Conservation (phyloP, 228 moss, liverwort and hornwort species). For the Sphagnum fallax region DNA sequence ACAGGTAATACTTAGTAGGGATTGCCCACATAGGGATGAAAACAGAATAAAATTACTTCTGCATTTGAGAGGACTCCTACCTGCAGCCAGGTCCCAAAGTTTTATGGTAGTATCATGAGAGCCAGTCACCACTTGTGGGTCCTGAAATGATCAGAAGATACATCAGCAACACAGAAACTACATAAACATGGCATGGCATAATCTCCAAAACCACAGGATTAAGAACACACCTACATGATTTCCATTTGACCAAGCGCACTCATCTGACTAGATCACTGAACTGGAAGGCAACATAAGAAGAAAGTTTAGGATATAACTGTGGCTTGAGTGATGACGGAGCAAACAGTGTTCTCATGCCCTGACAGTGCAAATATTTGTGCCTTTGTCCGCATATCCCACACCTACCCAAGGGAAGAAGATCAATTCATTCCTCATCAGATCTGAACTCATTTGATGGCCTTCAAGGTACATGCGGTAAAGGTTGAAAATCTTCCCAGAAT, state of each 20-base stretch:
- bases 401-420: slow-evolving; percentile 36
- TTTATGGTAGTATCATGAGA: slow-evolving; percentile 99
- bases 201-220: no score
- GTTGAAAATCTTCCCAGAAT: background rate
- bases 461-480: background rate
- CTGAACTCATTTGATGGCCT: no score
- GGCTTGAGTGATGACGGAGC: slow-evolving; percentile 96
- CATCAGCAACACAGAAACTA: background rate
- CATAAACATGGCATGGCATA: background rate
- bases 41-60: no score
- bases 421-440: background rate
- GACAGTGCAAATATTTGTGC: slow-evolving; percentile 96
- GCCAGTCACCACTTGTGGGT: slow-evolving; percentile 98
- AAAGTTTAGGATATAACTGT: slow-evolving; percentile 47
- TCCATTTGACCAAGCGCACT: no score
- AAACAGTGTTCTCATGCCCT: slow-evolving; percentile 98
- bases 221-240: no score
- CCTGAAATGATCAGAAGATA: slow-evolving; percentile 30
- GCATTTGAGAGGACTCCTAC: slow-evolving; percentile 9
- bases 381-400: slow-evolving; percentile 99
- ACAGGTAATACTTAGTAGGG: no score
- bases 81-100: slow-evolving; percentile 99
- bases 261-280: no score
- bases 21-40: no score
- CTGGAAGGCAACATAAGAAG: no score